Evolutionary conservation across 2,329 filamentous ascomycete species (phyloP), one percentile per base, ranked within the genome.

Genomic region (Cladophialophora yegresii): DNA sequence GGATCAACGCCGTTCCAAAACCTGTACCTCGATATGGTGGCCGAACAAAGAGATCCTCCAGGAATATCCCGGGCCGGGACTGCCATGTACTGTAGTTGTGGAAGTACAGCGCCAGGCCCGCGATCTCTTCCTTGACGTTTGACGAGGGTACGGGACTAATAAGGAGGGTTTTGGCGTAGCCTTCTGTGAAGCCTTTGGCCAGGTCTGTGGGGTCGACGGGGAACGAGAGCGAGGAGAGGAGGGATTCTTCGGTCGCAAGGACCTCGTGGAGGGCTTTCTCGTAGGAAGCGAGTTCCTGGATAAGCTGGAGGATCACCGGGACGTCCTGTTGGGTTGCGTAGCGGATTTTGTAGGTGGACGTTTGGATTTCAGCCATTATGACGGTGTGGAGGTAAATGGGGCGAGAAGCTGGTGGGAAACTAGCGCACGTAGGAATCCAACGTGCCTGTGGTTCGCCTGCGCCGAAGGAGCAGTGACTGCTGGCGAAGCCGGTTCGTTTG

Each of bases 21-120:
- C 93, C 93, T 66, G 85, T 85, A 36, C 88, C 88, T 3, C 95
- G 83, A 71, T 89, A 87, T 51, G 80, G 79, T 0, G 87, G 83
- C 71, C 87, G 83, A 47, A 99, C 91, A 73, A 89, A 96, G n/a
- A 98, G 81, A 74, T 98, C 93, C 77, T 98, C 93, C 43, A 98
- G 87, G 77, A 96, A 96, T 73, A 99, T 90, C 2, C 93, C 93
- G 0, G 93, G 87, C 53, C 85, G 85, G n/a, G 90, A 86, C 8
- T 90, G 86, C 95, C 95, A 98, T 0, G 93, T 97, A 73, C 88
- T 92, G 79, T 96, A 98, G 79, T 93, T 98, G 82, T 93, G 92
- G 77, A 96, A 98, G 80, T 92, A 97, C 47, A 97, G 79, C 1
- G 92, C 92, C 85, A 97, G 91, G 54, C 89, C 92, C 0, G 86